A percentile compares a stretch with the other conserved stretches of the same genome.
These are phyloP conservation scores for Epipyxis sp. DNA, from an alignment of 108 stramenopile species.

Conservation along the genomic window DNA sequence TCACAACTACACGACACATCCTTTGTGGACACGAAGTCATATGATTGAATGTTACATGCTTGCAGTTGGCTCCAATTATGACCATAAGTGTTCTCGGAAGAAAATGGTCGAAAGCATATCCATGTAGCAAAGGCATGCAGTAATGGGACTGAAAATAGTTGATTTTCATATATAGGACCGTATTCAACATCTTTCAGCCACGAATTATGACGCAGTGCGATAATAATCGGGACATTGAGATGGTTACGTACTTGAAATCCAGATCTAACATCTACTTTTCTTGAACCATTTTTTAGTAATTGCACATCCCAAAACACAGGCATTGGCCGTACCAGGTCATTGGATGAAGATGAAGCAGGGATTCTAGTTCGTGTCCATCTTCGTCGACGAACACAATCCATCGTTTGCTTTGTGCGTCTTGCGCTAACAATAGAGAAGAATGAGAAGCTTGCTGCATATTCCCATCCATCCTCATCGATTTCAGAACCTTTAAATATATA, in stretches of 20 bases:
- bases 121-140: neutral
- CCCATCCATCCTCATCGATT: constrained; percentile 8
- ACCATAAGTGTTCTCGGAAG: neutral
- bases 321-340: neutral
- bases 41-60: constrained; percentile 9
- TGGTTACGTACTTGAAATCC: constrained; percentile 15
- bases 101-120: neutral
- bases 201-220: neutral
- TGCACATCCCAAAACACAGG: constrained; percentile 20
- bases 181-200: neutral
- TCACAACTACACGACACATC: neutral
- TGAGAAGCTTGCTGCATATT: constrained; percentile 20
- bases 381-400: constrained; percentile 28
- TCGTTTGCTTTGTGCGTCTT: neutral
- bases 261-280: constrained; percentile 7
- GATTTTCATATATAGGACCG: neutral
- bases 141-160: neutral
- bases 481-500: no score
- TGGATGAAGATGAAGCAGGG: neutral
- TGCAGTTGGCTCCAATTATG: neutral
- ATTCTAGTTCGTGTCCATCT: constrained; percentile 11
- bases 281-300: constrained; percentile 5
- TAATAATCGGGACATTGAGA: neutral
- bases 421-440: neutral
- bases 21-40: neutral